A percentile compares a stretch with the other conserved stretches of the same genome.
phyloP scores from a whole-genome alignment of 176 grass and related monocot genomes.

The Zoysia japonica region DNA sequence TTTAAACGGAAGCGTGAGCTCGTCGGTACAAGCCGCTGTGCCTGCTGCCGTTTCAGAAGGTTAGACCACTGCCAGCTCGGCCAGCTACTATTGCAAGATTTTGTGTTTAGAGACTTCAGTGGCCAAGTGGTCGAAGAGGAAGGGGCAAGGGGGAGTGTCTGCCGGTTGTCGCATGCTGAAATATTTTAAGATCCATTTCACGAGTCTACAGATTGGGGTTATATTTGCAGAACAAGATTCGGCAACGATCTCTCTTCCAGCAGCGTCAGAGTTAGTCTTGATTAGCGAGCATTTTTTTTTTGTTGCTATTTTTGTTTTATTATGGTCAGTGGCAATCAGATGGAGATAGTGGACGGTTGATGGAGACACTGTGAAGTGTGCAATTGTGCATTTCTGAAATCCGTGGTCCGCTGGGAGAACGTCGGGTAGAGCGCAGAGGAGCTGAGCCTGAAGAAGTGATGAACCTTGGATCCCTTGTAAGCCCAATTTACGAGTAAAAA shows the following conservation, averaged over 20 bases:
- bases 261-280: not conserved
- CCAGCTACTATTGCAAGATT: constrained; percentile 28
- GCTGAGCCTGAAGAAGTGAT: not conserved
- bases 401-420: not conserved
- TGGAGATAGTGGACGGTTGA: not conserved
- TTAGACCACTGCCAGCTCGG: not conserved
- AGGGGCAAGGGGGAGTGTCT: not conserved
- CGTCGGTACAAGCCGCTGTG: constrained; percentile 25
- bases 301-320: not conserved
- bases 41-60: constrained; percentile 27
- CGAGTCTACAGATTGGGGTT: constrained; percentile 25
- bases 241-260: not conserved
- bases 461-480: constrained; percentile 36
- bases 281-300: not conserved
- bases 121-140: not conserved
- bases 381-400: not conserved
- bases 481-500: not conserved
- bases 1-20: constrained; percentile 24
- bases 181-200: constrained; percentile 33
- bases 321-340: constrained; percentile 23
- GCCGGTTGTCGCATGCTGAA: constrained; percentile 3
- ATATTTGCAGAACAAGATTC: not conserved
- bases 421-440: not conserved
- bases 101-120: constrained; percentile 27
- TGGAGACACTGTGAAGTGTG: constrained; percentile 5